These are phyloP conservation scores for Volvox africanus DNA, from an alignment of 139 green algal genomes.

Conservation along the genomic window DNA sequence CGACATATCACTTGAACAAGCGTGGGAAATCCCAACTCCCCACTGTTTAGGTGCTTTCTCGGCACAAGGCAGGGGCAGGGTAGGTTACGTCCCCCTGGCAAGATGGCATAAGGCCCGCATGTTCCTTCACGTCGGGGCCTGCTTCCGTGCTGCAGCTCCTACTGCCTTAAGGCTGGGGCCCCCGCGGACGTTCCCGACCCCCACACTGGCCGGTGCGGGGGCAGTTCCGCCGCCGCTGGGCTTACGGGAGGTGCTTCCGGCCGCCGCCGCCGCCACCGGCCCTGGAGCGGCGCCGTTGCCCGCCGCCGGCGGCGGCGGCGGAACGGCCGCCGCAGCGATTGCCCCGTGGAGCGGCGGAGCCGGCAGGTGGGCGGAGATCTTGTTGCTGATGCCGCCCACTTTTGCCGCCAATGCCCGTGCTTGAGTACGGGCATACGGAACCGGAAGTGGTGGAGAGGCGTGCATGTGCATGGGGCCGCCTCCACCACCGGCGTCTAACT, in stretches of 20 bases:
- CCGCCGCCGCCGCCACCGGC: neutral
- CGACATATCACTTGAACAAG: no score
- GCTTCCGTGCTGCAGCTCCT: neutral
- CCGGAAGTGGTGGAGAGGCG: neutral
- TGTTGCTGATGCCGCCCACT: neutral
- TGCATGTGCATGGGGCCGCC: neutral
- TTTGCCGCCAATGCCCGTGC: neutral
- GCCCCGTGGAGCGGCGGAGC: neutral
- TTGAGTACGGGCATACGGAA: conserved; percentile 22
- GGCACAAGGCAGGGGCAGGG: no score
- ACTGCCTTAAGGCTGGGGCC: neutral
- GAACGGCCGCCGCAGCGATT: neutral
- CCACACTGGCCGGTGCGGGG: no score
- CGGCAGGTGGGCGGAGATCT: neutral
- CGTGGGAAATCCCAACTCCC: no score
- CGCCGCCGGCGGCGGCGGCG: no score
- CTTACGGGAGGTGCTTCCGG: neutral
- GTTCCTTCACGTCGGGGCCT: no score
- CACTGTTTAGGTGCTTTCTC: no score
- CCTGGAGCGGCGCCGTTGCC: neutral
- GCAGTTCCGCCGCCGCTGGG: neutral
- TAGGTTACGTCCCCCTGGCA: no score
- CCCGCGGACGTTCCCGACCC: neutral
- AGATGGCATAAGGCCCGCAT: no score
- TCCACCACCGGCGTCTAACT: neutral